A percentile compares a stretch with the other conserved stretches of the same genome.
Conservation (phyloP, 2,329 filamentous ascomycete species). For the Bipolaris bicolor region DNA sequence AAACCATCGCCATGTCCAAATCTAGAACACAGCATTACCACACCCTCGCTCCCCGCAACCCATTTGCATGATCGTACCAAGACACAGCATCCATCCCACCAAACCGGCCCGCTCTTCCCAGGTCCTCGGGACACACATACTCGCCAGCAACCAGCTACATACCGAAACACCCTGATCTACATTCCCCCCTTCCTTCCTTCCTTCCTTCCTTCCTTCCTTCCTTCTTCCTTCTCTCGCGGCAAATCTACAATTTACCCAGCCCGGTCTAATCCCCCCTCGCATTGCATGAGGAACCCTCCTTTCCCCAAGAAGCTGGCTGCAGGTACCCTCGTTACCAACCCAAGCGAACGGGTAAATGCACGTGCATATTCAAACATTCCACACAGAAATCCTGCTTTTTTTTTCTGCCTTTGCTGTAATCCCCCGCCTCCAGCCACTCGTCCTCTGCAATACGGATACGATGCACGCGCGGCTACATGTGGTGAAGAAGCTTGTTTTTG, state of each 20-base stretch:
- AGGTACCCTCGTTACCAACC: neutral
- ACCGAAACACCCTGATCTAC: too few species aligned
- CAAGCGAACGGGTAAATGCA: conserved; percentile 17
- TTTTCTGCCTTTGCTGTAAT: too few species aligned
- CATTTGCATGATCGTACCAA: neutral
- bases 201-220: neutral
- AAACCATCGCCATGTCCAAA: neutral
- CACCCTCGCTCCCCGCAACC: neutral
- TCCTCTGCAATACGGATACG: too few species aligned
- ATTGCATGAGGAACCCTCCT: neutral
- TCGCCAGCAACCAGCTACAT: too few species aligned
- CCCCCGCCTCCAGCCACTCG: too few species aligned
- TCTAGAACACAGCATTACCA: neutral
- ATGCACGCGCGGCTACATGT: too few species aligned
- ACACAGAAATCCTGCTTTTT: too few species aligned
- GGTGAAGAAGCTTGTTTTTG: too few species aligned
- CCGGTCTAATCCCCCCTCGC: neutral
- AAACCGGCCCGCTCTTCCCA: too few species aligned
- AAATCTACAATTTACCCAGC: conserved; percentile 12
- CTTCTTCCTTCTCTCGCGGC: neutral
- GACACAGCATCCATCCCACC: too few species aligned
- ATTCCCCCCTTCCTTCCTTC: neutral
- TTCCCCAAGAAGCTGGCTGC: neutral
- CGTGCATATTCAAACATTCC: neutral
- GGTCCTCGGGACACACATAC: too few species aligned